These are phyloP conservation scores for Boletus fagicola DNA, from an alignment of 768 basidiomycete species.

Conservation along the genomic window DNA sequence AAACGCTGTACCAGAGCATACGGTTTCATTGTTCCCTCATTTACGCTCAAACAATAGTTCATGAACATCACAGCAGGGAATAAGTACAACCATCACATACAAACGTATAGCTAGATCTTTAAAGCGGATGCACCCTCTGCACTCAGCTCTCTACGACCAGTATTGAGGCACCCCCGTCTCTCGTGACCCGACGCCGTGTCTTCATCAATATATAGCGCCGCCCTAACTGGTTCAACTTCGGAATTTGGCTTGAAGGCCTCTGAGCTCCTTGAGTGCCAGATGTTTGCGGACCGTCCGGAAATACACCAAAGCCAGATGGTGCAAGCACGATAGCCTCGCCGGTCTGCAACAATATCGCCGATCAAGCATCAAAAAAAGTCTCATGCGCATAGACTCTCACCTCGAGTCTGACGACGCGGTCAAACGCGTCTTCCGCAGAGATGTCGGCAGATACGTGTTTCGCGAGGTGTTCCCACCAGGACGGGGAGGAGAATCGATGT, in stretches of 20 bases:
- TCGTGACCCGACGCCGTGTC: constrained; percentile 58
- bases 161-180: constrained; percentile 63
- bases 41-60: not conserved
- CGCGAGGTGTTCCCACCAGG: constrained; percentile 71
- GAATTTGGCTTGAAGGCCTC: constrained; percentile 17
- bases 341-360: constrained; percentile 42
- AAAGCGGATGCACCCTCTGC: not conserved
- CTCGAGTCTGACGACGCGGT: constrained; percentile 62
- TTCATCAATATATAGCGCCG: constrained; percentile 59
- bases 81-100: not conserved
- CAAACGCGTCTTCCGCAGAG: constrained; percentile 57
- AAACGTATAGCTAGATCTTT: not conserved
- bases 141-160: constrained; percentile 35
- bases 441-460: constrained; percentile 68
- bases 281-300: constrained; percentile 23
- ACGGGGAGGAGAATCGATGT: constrained; percentile 72
- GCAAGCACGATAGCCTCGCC: constrained; percentile 70
- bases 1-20: not conserved
- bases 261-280: constrained; percentile 2
- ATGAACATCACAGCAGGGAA: not conserved
- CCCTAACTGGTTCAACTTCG: constrained; percentile 48
- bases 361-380: not conserved
- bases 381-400: constrained; percentile 33
- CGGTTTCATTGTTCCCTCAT: not conserved
- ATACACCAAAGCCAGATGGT: constrained; percentile 56